These are phyloP conservation scores for Aspergillus sp. DNA, from an alignment of 2,329 filamentous ascomycete genomes.

Conservation along the genomic window DNA sequence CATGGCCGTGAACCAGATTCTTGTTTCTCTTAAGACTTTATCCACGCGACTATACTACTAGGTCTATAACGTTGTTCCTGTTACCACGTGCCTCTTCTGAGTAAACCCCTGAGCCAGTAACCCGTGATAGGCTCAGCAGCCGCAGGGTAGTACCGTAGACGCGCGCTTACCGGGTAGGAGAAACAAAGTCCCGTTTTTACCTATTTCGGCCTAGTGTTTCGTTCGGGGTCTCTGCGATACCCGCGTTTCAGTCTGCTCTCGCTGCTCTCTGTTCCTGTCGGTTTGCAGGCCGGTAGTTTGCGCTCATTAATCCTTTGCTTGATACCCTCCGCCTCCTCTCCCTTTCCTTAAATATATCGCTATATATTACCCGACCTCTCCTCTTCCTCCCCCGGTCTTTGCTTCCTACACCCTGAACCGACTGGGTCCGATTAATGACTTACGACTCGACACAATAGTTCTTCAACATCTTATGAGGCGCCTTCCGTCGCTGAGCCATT, in stretches of 20 bases:
- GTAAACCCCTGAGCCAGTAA: background rate
- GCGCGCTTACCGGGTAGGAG: slow-evolving; percentile 30
- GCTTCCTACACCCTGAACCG: slow-evolving; percentile 7
- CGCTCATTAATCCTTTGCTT: slow-evolving; percentile 29
- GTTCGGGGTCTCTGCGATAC: slow-evolving; percentile 45
- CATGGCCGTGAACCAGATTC: slow-evolving; percentile 27
- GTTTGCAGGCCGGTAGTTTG: slow-evolving; percentile 33
- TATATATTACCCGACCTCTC: slow-evolving; percentile 13
- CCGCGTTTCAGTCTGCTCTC: slow-evolving; percentile 32
- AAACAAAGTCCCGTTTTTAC: slow-evolving; percentile 32
- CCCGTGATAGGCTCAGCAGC: background rate
- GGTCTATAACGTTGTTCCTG: background rate
- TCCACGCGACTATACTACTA: too few relatives aligned
- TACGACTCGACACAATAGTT: slow-evolving; percentile 26
- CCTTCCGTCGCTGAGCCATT: slow-evolving; percentile 27
- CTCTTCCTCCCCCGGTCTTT: slow-evolving; percentile 18
- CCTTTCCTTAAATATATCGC: background rate
- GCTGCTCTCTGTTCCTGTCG: slow-evolving; percentile 31
- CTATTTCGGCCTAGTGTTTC: slow-evolving; percentile 36
- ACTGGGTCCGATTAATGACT: slow-evolving; percentile 32
- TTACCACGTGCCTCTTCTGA: slow-evolving; percentile 12
- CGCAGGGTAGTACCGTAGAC: slow-evolving; percentile 9
- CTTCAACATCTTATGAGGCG: slow-evolving; percentile 27
- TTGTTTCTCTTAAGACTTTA: background rate
- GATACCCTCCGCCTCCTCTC: slow-evolving; percentile 19